These are phyloP conservation scores for Leishmania gerbilli DNA, from an alignment of 208 protist species.

Conservation along the genomic window DNA sequence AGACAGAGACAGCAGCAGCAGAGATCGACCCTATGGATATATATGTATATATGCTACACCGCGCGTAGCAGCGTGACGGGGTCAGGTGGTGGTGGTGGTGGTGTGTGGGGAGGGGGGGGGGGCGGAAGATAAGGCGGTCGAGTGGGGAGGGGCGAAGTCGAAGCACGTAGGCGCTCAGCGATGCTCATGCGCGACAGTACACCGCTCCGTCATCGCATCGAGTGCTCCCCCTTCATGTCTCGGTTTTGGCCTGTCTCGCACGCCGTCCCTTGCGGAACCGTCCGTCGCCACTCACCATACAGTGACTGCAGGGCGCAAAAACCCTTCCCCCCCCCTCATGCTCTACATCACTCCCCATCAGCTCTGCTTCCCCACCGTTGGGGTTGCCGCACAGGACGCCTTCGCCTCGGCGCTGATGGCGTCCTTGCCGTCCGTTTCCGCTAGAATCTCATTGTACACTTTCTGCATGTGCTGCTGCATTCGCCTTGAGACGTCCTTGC, in stretches of 20 bases:
- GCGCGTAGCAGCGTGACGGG: not conserved
- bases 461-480: constrained; percentile 56
- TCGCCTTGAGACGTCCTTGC: constrained; percentile 36
- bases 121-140: too few relatives aligned
- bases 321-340: too few relatives aligned
- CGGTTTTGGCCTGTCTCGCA: not conserved
- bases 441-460: constrained; percentile 40
- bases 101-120: too few relatives aligned
- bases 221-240: too few relatives aligned
- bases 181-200: not conserved
- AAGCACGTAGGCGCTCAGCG: not conserved
- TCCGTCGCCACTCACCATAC: not conserved
- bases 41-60: not conserved
- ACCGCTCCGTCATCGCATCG: not conserved
- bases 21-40: too few relatives aligned
- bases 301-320: not conserved
- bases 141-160: too few relatives aligned
- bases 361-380: not conserved
- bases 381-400: not conserved
- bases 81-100: too few relatives aligned
- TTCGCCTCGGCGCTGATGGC: constrained; percentile 17
- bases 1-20: too few relatives aligned
- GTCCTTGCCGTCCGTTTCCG: constrained; percentile 6
- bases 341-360: not conserved
- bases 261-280: too few relatives aligned